These are phyloP conservation scores for Penicillium glabrum DNA, from an alignment of 2,329 filamentous ascomycete species.

Conservation along the genomic window DNA sequence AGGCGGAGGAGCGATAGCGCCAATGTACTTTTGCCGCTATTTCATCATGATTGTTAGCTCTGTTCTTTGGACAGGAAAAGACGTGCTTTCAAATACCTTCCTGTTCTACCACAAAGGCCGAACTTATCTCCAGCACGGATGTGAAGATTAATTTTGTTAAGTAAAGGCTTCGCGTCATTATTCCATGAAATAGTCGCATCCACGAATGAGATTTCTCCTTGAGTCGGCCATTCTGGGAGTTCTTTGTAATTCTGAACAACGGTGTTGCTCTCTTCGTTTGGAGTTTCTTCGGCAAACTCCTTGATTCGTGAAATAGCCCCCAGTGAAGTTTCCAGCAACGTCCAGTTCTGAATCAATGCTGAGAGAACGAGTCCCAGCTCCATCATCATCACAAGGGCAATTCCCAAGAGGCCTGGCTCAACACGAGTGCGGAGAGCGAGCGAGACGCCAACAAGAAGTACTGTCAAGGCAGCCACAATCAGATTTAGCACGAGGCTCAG, in stretches of 20 bases:
- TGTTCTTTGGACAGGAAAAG: not conserved
- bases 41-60: not conserved
- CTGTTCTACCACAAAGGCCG: slow-evolving; percentile 36
- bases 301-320: slow-evolving; percentile 57
- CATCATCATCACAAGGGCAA: slow-evolving; percentile 50
- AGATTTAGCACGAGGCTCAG: slow-evolving; percentile 45
- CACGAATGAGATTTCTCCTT: slow-evolving; percentile 21
- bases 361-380: slow-evolving; percentile 47
- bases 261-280: slow-evolving; percentile 14
- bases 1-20: slow-evolving; percentile 26
- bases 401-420: slow-evolving; percentile 45
- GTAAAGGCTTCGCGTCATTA: slow-evolving; percentile 12
- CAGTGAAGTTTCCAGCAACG: slow-evolving; percentile 55
- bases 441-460: slow-evolving; percentile 44
- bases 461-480: slow-evolving; percentile 43
- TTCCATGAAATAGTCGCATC: slow-evolving; percentile 18
- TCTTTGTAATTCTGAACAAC: not conserved
- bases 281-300: slow-evolving; percentile 45
- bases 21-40: slow-evolving; percentile 23
- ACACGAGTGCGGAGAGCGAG: slow-evolving; percentile 37
- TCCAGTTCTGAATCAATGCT: slow-evolving; percentile 51
- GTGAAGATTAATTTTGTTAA: slow-evolving; percentile 26
- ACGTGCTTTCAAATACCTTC: slow-evolving; percentile 15
- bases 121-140: slow-evolving; percentile 32
- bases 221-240: slow-evolving; percentile 21